phyloP scores from a whole-genome alignment of 148 eudicot genomes.

The Suaeda aralocaspica region DNA sequence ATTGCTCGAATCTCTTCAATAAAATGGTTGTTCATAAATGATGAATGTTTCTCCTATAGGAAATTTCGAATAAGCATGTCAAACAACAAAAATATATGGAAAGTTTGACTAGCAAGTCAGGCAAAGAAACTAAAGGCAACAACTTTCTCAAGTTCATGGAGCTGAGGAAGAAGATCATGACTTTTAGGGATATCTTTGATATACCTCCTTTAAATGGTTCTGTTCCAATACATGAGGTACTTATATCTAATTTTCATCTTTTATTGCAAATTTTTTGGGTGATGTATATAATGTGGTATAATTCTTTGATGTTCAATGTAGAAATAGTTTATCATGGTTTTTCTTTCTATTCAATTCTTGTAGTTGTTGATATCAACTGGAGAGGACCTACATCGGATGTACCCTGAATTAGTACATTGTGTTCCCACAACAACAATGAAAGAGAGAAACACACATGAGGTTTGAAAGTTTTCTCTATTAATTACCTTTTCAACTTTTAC shows the following conservation, averaged over 20 bases:
- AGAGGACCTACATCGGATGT: constrained; percentile 72
- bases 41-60: no score
- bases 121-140: constrained; percentile 34
- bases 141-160: constrained; percentile 53
- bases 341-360: constrained; percentile 7
- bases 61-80: no score
- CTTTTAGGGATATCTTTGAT: constrained; percentile 77
- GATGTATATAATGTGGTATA: background rate
- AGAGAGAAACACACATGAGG: constrained; percentile 66
- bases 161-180: constrained; percentile 61
- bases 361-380: constrained; percentile 73
- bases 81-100: constrained; percentile 30
- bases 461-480: constrained; percentile 13
- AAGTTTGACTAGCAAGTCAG: constrained; percentile 33
- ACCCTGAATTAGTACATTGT: constrained; percentile 55
- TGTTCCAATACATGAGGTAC: constrained; percentile 67
- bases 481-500: no score
- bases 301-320: background rate
- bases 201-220: constrained; percentile 65
- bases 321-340: constrained; percentile 1
- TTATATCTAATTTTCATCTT: background rate
- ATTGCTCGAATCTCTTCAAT: no score
- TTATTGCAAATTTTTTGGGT: background rate
- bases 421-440: constrained; percentile 46
- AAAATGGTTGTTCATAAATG: no score